These are phyloP conservation scores for Starmerella gropengiesseri DNA, from an alignment of 805 yeast species.

Conservation along the genomic window DNA sequence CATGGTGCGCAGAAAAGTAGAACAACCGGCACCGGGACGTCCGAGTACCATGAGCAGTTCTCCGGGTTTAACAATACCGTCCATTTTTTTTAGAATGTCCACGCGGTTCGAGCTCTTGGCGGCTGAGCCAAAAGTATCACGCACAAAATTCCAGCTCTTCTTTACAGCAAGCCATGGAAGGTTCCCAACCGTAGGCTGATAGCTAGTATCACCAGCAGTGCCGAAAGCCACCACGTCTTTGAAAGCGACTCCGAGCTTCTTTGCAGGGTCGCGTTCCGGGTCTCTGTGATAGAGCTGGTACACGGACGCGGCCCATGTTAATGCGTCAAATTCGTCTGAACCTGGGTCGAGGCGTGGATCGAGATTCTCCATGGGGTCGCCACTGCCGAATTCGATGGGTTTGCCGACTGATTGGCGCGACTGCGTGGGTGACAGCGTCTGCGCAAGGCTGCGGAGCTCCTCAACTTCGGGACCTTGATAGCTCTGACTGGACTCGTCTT, in stretches of 20 bases:
- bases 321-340: constrained; percentile 43
- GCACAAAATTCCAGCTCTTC: constrained; percentile 21
- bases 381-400: too few species aligned
- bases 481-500: too few species aligned
- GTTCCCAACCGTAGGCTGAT: constrained; percentile 51
- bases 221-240: constrained; percentile 53
- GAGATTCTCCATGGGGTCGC: constrained; percentile 1
- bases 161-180: constrained; percentile 24
- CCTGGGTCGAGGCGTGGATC: constrained; percentile 47
- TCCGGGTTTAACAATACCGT: constrained; percentile 45
- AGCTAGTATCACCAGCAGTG: constrained; percentile 49
- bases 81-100: constrained; percentile 25
- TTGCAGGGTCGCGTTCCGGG: constrained; percentile 48
- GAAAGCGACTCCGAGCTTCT: constrained; percentile 52
- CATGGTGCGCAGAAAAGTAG: constrained; percentile 54
- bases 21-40: constrained; percentile 74
- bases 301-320: constrained; percentile 55
- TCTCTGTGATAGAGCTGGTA: constrained; percentile 42
- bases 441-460: constrained; percentile 8
- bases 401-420: neutral
- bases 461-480: constrained; percentile 15
- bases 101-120: constrained; percentile 2
- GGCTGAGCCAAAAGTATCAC: neutral
- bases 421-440: constrained; percentile 10
- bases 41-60: constrained; percentile 62